Conservation (phyloP, 148 eudicot species). For the Heliamphora exappendiculata region DNA sequence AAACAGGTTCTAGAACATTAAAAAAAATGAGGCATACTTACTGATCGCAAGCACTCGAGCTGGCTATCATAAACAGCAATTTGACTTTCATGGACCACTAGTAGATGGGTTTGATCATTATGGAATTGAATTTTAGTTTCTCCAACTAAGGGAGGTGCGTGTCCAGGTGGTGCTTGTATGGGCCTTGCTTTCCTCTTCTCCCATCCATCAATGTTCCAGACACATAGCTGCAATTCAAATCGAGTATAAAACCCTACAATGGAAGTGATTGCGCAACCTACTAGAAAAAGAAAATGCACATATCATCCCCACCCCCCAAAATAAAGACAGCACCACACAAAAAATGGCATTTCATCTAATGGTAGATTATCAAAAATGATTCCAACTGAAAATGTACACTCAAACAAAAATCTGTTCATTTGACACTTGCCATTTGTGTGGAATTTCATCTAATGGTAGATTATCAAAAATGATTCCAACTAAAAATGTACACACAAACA, state of each 20-base stretch:
- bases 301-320: neutral
- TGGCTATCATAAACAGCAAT: slow-evolving; percentile 44
- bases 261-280: neutral
- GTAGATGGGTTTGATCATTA: slow-evolving; percentile 44
- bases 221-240: slow-evolving; percentile 25
- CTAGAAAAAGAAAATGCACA: neutral
- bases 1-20: neutral
- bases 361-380: neutral
- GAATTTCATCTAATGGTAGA: neutral
- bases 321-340: too few species aligned
- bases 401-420: neutral
- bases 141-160: slow-evolving; percentile 36
- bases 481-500: neutral
- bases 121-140: slow-evolving; percentile 57
- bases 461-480: neutral
- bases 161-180: slow-evolving; percentile 45
- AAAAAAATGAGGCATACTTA: slow-evolving; percentile 6
- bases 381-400: neutral
- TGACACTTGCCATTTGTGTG: slow-evolving; percentile 25
- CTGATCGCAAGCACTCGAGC: slow-evolving; percentile 39
- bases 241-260: neutral
- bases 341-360: neutral
- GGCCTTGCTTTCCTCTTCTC: slow-evolving; percentile 44
- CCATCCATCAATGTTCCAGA: slow-evolving; percentile 52
- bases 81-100: slow-evolving; percentile 56